Evolutionary conservation across 2,329 filamentous ascomycete species (phyloP).

Genomic region (Ceratocystis cubensis): DNA sequence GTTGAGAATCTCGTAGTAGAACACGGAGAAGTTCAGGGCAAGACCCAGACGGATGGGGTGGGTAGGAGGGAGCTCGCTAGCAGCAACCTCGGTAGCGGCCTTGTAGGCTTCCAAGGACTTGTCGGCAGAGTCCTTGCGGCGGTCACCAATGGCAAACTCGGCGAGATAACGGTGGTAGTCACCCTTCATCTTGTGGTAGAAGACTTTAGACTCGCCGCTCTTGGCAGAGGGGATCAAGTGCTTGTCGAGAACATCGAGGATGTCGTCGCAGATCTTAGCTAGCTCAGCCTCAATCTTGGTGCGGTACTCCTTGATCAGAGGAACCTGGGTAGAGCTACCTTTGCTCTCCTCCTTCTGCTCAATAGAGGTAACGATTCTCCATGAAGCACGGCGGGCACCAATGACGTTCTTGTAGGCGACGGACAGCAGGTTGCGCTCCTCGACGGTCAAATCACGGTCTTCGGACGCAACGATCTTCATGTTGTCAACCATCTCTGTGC

Average conservation of each 20-base stretch:
- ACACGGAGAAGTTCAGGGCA: conserved; percentile 97
- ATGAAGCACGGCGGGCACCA: conserved; percentile 88
- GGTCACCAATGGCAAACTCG: conserved; percentile 88
- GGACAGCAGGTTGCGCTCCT: conserved; percentile 94
- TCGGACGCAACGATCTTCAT: conserved; percentile 97
- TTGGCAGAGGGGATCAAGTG: conserved; percentile 89
- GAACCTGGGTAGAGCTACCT: conserved; percentile 84
- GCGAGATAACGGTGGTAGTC: conserved; percentile 98
- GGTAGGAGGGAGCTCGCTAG: conserved; percentile 92
- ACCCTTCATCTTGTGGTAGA: conserved; percentile 99
- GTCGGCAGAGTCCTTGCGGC: conserved; percentile 88
- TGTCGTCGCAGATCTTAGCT: conserved; percentile 94
- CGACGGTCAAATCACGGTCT: conserved; percentile 69
- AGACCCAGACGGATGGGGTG: conserved; percentile 97
- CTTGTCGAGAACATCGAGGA: conserved; percentile 86
- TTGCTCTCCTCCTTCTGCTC: conserved; percentile 99
- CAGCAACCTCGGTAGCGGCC: conserved; percentile 89
- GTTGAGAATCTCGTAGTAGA: conserved; percentile 99
- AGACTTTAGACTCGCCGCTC: conserved; percentile 96
- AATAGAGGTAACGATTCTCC: conserved; percentile 96
- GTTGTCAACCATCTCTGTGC: conserved; percentile 95
- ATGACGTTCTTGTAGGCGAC: conserved; percentile 99
- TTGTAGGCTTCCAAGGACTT: conserved; percentile 97
- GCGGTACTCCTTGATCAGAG: conserved; percentile 93
- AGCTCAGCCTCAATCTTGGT: conserved; percentile 97